A percentile compares a stretch with the other conserved stretches of the same genome.
Evolutionary conservation across 2,329 filamentous ascomycete genomes (phyloP).

Genomic region (Colletotrichum sp.): DNA sequence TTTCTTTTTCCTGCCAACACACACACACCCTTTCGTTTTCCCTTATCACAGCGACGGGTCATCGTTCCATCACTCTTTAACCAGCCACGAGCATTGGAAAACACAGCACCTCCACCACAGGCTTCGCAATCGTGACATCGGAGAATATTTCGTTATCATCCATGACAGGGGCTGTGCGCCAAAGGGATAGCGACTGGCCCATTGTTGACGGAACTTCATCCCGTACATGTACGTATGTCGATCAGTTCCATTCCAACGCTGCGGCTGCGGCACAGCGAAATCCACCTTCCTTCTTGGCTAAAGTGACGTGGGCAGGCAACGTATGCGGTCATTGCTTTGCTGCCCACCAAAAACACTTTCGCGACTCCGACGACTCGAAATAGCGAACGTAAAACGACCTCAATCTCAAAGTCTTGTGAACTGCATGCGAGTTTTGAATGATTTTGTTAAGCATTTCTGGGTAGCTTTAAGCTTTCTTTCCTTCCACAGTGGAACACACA

Average conservation of each 20-base stretch:
- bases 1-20: background rate
- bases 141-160: background rate
- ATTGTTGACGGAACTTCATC: background rate
- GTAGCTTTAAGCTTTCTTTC: background rate
- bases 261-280: background rate
- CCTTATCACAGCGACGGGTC: background rate
- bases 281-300: background rate
- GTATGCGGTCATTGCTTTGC: background rate
- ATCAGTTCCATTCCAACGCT: background rate
- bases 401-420: background rate
- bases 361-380: background rate
- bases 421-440: background rate
- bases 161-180: background rate
- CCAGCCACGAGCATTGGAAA: background rate
- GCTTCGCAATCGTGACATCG: background rate
- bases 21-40: background rate
- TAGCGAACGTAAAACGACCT: background rate
- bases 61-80: background rate
- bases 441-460: background rate
- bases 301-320: background rate
- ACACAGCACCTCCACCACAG: background rate
- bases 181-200: background rate
- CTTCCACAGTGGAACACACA: background rate
- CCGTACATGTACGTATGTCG: background rate
- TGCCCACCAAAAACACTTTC: background rate